These are phyloP conservation scores for Scheffersomyces insectosa DNA, from an alignment of 1,139 yeast genomes.

Conservation along the genomic window DNA sequence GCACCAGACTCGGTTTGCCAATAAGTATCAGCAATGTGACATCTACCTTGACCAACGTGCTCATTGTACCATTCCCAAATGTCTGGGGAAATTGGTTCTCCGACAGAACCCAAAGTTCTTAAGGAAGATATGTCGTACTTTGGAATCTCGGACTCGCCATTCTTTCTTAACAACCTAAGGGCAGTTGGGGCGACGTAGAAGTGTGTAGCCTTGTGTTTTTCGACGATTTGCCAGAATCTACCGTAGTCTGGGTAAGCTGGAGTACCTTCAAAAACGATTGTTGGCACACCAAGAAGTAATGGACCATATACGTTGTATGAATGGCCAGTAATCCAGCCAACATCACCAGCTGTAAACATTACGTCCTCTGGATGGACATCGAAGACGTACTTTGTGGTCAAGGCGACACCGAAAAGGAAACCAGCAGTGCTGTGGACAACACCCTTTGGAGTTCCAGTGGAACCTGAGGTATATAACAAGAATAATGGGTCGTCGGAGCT, in stretches of 20 bases:
- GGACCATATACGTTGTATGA: constrained; percentile 97
- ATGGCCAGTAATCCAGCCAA: constrained; percentile 99
- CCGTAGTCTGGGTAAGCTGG: constrained; percentile 98
- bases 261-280: constrained; percentile 94
- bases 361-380: constrained; percentile 89
- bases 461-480: constrained; percentile 92
- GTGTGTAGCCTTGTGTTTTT: constrained; percentile 91
- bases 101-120: constrained; percentile 96
- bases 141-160: constrained; percentile 82
- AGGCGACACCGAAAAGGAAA: constrained; percentile 88
- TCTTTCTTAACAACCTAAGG: constrained; percentile 88
- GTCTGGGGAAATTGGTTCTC: constrained; percentile 98
- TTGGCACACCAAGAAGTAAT: constrained; percentile 81
- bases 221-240: constrained; percentile 95
- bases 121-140: constrained; percentile 87
- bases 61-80: constrained; percentile 99
- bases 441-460: constrained; percentile 98
- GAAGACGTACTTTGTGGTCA: constrained; percentile 90
- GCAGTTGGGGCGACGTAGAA: constrained; percentile 99
- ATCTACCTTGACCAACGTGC: constrained; percentile 83
- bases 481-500: constrained; percentile 91
- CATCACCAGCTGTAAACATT: constrained; percentile 96
- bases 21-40: constrained; percentile 90
- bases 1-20: constrained; percentile 99
- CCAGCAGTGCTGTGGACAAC: constrained; percentile 96